These are phyloP conservation scores for Ophiostoma ulmi DNA, from an alignment of 2,329 filamentous ascomycete genomes.

Conservation along the genomic window DNA sequence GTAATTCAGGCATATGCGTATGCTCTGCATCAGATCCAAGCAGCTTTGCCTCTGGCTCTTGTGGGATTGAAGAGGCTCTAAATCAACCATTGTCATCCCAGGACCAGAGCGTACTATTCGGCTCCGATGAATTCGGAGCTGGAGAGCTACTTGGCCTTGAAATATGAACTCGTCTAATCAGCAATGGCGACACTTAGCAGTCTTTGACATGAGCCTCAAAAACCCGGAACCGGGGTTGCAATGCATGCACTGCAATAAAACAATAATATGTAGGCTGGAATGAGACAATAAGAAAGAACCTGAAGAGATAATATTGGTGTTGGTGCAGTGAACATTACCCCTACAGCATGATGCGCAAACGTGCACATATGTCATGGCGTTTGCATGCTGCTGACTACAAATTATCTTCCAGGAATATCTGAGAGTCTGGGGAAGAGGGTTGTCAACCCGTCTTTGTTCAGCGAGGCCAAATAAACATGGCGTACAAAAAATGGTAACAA, in stretches of 20 bases:
- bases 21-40: neutral
- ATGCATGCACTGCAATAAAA: neutral
- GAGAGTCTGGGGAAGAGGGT: neutral
- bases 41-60: neutral
- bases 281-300: neutral
- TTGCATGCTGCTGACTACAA: neutral
- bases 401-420: neutral
- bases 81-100: neutral
- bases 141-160: neutral
- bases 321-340: neutral
- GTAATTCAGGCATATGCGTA: neutral
- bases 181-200: neutral
- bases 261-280: neutral
- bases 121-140: neutral
- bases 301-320: neutral
- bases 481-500: neutral
- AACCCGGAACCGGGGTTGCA: slow-evolving; percentile 1
- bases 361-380: neutral
- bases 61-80: neutral
- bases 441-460: neutral
- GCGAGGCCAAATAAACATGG: neutral
- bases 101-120: neutral
- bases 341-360: neutral
- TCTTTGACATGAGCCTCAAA: neutral
- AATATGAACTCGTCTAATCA: neutral